These are phyloP conservation scores for Hypoxylon crocopeplum DNA, from an alignment of 495 filamentous ascomycete species.

Conservation along the genomic window DNA sequence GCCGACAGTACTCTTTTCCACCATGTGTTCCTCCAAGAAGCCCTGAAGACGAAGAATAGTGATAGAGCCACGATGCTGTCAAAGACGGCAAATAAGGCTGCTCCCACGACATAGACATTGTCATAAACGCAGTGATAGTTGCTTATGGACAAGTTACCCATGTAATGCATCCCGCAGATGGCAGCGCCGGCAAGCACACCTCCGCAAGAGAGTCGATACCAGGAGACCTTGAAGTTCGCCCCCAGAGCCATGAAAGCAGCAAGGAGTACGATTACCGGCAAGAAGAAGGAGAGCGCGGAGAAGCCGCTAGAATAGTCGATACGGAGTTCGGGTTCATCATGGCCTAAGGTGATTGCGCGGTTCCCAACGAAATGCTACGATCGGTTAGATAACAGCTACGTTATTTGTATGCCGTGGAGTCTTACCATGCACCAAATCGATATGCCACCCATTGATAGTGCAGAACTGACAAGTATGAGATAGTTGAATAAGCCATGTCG, in stretches of 20 bases:
- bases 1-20: constrained; percentile 75
- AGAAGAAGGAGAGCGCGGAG: constrained; percentile 79
- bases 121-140: constrained; percentile 74
- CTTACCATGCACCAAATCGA: constrained; percentile 70
- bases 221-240: constrained; percentile 60
- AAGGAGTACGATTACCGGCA: constrained; percentile 77
- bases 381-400: constrained; percentile 9
- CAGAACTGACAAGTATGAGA: constrained; percentile 72
- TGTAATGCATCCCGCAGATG: constrained; percentile 89
- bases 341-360: constrained; percentile 72
- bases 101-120: constrained; percentile 65
- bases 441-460: constrained; percentile 80
- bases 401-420: not conserved
- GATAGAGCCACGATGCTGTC: constrained; percentile 71
- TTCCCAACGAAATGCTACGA: constrained; percentile 80
- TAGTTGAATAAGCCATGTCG: constrained; percentile 72
- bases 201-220: constrained; percentile 64
- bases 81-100: constrained; percentile 72
- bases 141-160: constrained; percentile 80
- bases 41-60: constrained; percentile 78
- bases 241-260: constrained; percentile 73
- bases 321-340: constrained; percentile 67
- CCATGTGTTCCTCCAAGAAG: constrained; percentile 80
- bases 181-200: constrained; percentile 73
- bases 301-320: constrained; percentile 75